Evolutionary conservation across 78 protist genomes (phyloP), one percentile per base, ranked within the genome.

Genomic region (Polysphondylium violaceum): DNA sequence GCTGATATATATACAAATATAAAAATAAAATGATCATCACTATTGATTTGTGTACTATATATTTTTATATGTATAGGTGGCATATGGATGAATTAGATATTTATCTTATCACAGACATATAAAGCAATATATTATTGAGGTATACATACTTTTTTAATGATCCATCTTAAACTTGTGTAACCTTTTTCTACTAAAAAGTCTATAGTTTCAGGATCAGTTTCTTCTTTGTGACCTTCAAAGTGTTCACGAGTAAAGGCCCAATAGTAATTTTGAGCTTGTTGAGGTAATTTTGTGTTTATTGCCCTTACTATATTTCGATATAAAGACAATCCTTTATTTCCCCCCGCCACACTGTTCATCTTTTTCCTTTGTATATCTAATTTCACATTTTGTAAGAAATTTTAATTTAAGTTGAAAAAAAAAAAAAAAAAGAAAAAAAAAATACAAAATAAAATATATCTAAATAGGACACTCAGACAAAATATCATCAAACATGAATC

Each of bases 221-320:
- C 90, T 31, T 68, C 19, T 69, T 29, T 67, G 35, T 83, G 90
- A 19, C 90, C 90, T 31, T 33, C 59, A 69, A 83, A 83, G 41
- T 83, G 76, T 40, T 83, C 90, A 53, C 90, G 55, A 43, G 90
- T 83, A 69, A 69, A 83, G 16, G 72, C 36, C 90, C 90, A 83
- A 43, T 83, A 83, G 21, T 83, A 83, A 56, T 55, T 69, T 56
- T 83, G 90, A 23, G 90, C 4, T 59, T 53, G 79, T 41, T 67
- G 50, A 14, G 90, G 90, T 83, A 83, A 11, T 19, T 69, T 83
- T 43, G 35, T 71, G 58, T 83, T 83, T 17, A 83, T 83, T 19
- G 90, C 36, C 69, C 90, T 83, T 2, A 83, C 72, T 19, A 83
- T 83, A 29, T 51, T 58, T 58, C 90, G 67, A 69, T 83, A 83